Conservation (phyloP, 352 stramenopile genomes). For the Globisporangium parvum region DNA sequence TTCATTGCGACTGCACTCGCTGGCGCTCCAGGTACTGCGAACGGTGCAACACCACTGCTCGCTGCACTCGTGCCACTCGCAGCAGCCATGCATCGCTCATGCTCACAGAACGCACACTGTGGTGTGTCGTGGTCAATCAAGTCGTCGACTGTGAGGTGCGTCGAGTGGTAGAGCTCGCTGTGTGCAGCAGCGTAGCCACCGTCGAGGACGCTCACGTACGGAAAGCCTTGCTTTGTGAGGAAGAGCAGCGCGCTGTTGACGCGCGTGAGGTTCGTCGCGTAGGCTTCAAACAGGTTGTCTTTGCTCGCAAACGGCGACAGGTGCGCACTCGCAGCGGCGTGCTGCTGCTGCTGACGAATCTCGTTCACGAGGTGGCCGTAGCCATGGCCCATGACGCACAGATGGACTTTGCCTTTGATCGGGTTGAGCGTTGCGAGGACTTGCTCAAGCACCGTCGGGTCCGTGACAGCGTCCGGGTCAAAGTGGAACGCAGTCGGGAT, state of each 20-base stretch:
- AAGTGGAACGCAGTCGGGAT: slow-evolving; percentile 78
- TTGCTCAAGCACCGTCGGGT: slow-evolving; percentile 47
- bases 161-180: slow-evolving; percentile 37
- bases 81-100: slow-evolving; percentile 30
- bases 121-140: slow-evolving; percentile 67
- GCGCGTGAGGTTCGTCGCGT: slow-evolving; percentile 58
- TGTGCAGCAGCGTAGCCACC: slow-evolving; percentile 67
- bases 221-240: slow-evolving; percentile 66
- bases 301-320: slow-evolving; percentile 43
- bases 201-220: slow-evolving; percentile 68
- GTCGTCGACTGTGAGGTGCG: slow-evolving; percentile 53
- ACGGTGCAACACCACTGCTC: too few species aligned
- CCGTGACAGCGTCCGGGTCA: slow-evolving; percentile 54
- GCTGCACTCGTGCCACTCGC: not conserved
- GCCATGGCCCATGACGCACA: slow-evolving; percentile 78
- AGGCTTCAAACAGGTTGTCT: slow-evolving; percentile 55
- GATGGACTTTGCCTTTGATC: slow-evolving; percentile 57
- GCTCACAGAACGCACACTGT: slow-evolving; percentile 53
- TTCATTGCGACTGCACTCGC: not conserved
- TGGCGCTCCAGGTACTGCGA: too few species aligned
- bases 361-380: slow-evolving; percentile 63
- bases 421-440: slow-evolving; percentile 61
- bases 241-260: slow-evolving; percentile 67
- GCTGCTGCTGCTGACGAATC: slow-evolving; percentile 27
- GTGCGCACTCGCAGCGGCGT: slow-evolving; percentile 12